These are phyloP conservation scores for Saccharomycopsis fodiens DNA, from an alignment of 805 yeast species.

Conservation along the genomic window DNA sequence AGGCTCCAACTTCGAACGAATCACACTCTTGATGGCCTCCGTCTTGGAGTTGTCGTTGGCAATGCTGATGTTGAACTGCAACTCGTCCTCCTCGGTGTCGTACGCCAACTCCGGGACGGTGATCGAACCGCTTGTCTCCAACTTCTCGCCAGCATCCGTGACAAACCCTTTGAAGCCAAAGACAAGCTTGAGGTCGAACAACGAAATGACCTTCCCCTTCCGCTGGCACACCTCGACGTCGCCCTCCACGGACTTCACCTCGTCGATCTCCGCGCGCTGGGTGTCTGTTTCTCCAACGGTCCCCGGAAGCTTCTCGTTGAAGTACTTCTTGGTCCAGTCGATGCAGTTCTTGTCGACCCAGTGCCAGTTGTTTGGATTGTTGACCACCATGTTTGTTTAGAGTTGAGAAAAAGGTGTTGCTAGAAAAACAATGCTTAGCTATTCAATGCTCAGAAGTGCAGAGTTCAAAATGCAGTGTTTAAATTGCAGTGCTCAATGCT, in stretches of 20 bases:
- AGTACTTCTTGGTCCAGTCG: conserved; percentile 80
- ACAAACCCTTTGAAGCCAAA: conserved; percentile 46
- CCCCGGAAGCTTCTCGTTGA: conserved; percentile 52
- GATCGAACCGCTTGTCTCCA: conserved; percentile 54
- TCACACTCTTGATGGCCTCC: conserved; percentile 39
- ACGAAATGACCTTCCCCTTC: conserved; percentile 89
- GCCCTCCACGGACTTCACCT: conserved; percentile 68
- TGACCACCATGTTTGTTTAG: conserved; percentile 94
- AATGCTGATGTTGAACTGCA: conserved; percentile 72
- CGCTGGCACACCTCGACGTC: conserved; percentile 97
- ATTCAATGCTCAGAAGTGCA: too few species aligned
- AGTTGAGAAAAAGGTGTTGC: too few species aligned
- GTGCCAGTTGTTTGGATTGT: conserved; percentile 99
- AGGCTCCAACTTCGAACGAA: conserved; percentile 58
- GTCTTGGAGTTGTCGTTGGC: conserved; percentile 41
- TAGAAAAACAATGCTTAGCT: too few species aligned
- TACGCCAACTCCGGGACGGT: conserved; percentile 89
- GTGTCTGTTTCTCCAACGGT: conserved; percentile 26
- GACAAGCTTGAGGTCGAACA: conserved; percentile 72
- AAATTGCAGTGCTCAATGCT: too few species aligned
- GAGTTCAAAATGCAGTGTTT: too few species aligned
- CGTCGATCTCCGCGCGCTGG: conserved; percentile 30
- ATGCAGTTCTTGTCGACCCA: conserved; percentile 98
- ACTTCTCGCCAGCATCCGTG: conserved; percentile 19
- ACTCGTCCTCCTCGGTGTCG: conserved; percentile 79